Conservation (phyloP, 2,329 filamentous ascomycete genomes). For the Nothomitra cinnamomea region DNA sequence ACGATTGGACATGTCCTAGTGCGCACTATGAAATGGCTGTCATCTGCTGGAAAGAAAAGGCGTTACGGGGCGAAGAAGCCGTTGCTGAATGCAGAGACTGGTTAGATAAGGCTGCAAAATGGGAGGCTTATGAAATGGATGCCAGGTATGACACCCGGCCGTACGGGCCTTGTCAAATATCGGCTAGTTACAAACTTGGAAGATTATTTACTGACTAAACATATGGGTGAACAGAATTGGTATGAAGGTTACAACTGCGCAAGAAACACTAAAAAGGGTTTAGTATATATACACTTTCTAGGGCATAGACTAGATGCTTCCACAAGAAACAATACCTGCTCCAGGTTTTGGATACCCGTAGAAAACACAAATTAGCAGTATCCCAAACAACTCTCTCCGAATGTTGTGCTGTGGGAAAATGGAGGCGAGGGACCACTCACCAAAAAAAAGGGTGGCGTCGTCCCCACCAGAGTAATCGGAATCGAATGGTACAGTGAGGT, state of each 20-base stretch:
- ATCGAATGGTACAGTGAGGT: slow-evolving; percentile 55
- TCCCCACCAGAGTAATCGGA: slow-evolving; percentile 81
- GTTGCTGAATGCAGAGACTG: slow-evolving; percentile 44
- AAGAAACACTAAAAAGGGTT: slow-evolving; percentile 34
- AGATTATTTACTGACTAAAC: slow-evolving; percentile 6
- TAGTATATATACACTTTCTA: not conserved
- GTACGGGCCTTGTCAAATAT: too few relatives aligned
- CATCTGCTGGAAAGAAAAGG: slow-evolving; percentile 45
- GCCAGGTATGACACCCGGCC: slow-evolving; percentile 29
- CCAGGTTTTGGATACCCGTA: too few relatives aligned
- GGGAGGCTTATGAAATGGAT: slow-evolving; percentile 59
- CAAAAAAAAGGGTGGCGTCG: slow-evolving; percentile 46
- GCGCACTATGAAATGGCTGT: slow-evolving; percentile 79
- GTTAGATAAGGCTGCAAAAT: slow-evolving; percentile 49
- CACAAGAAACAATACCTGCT: too few relatives aligned
- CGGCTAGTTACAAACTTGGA: too few relatives aligned
- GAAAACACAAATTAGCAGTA: too few relatives aligned
- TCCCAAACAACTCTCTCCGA: too few relatives aligned
- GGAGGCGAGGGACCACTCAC: too few relatives aligned
- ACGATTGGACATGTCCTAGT: slow-evolving; percentile 55
- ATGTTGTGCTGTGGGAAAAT: too few relatives aligned
- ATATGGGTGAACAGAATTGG: slow-evolving; percentile 8
- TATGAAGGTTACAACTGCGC: slow-evolving; percentile 23
- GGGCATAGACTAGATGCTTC: not conserved
- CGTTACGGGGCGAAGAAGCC: slow-evolving; percentile 22